Evolutionary conservation across 2,329 filamentous ascomycete species (phyloP), one percentile per base, ranked within the genome.

Genomic region (Huntiella abstrusa): DNA sequence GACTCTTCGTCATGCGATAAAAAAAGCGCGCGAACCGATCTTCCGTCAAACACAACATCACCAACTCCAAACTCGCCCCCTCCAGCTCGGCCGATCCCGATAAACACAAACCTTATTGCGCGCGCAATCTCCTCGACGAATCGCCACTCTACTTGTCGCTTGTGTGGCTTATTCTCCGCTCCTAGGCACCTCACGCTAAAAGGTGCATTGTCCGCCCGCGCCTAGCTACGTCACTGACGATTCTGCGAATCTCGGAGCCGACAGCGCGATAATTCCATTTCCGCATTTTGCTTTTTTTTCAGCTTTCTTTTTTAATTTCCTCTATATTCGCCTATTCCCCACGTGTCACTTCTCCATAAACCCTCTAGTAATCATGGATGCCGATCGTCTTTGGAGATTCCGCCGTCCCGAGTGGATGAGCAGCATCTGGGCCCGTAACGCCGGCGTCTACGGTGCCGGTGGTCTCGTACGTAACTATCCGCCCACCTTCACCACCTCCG

Each of bases 311-410:
- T 5, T 37, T 37, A 37, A 28, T 16, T 40, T 40, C 15, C 37
- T 28, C 22, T 3, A 28, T 8, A 28, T 28, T 28, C 22, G 22
- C 22, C 22, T 28, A 28, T 28, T 28, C 4, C 13, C 15, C 5
- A 40, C 17, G n/a, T 38, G 16, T 16, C 32, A n/a, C 4, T 15
- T 32, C 17, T 5, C 16, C 15, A 43, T 38, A 22, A 36, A 28
- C 28, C 8, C 45, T 11, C 6, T 22, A 17, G 22, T 28, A 33
- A 59, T 33, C 43, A 77, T 77, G 72, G 71, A 75, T 52, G 74
- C 78, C 53, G 74, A 78, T 50, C 71, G 75, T 47, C 72, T 80
- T 54, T 80, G 71, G 70, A 79, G 77, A 64, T 80, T 80, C 57
- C 60, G 67, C 60, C 70, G 64, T 66, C 76, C 76, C 47, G 73